A percentile compares a stretch with the other conserved stretches of the same genome.
Evolutionary conservation across 768 basidiomycete genomes (phyloP).

Genomic region (Pulveroboletus ravenelii): DNA sequence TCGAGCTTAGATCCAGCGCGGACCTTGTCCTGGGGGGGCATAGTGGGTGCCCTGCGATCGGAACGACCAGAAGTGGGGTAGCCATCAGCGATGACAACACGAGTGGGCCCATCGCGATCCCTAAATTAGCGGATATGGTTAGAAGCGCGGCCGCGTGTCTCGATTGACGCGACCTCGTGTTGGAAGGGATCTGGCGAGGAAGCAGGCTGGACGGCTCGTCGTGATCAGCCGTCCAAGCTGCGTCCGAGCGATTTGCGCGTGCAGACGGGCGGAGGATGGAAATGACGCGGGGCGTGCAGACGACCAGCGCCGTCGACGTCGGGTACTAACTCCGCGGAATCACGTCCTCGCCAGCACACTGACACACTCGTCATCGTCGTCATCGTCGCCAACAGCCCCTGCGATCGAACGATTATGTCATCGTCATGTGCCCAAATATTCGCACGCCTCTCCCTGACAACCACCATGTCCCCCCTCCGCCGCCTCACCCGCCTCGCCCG

Average conservation of each 20-base stretch:
- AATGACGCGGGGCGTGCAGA: conserved; percentile 6
- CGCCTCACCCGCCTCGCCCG: conserved; percentile 5
- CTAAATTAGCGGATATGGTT: conserved; percentile 30
- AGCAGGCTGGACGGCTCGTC: conserved; percentile 5
- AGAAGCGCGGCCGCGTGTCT: conserved; percentile 23
- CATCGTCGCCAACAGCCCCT: too few species aligned
- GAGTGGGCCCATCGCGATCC: conserved; percentile 18
- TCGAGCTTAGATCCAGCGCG: conserved; percentile 17
- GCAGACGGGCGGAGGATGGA: conserved; percentile 3
- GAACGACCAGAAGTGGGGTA: conserved; percentile 13
- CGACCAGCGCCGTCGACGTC: conserved; percentile 20
- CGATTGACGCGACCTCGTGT: conserved; percentile 23
- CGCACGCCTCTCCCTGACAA: conserved; percentile 23
- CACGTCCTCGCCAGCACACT: too few species aligned
- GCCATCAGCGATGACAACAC: conserved; percentile 17
- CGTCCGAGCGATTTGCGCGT: conserved; percentile 16
- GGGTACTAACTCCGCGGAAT: conserved; percentile 13
- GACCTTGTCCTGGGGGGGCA: conserved; percentile 11
- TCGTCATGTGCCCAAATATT: conserved; percentile 16
- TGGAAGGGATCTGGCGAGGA: conserved; percentile 20
- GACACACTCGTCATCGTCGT: not conserved
- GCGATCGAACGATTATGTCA: conserved; percentile 22
- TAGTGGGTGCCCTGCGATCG: conserved; percentile 11
- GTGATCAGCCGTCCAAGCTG: conserved; percentile 17
- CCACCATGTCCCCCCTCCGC: conserved; percentile 19